These are phyloP conservation scores for Phoma sp. DNA, from an alignment of 2,329 filamentous ascomycete genomes.

Conservation along the genomic window DNA sequence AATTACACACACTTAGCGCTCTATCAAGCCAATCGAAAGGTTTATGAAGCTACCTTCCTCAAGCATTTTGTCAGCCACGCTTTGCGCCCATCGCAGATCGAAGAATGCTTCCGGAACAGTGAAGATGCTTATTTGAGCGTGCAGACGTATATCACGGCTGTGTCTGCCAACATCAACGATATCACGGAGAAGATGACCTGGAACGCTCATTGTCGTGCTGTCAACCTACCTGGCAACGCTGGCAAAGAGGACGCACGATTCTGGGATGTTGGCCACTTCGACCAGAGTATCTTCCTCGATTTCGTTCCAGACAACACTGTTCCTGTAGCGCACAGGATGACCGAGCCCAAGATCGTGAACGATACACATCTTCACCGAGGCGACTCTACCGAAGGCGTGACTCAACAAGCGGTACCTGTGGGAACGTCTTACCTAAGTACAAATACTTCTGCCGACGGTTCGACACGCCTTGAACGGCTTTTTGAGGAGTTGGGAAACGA, in stretches of 20 bases:
- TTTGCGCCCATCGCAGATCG: constrained; percentile 23
- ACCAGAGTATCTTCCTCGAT: constrained; percentile 17
- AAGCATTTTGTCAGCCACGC: constrained; percentile 31
- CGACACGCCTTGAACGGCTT: constrained; percentile 5
- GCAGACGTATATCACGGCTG: constrained; percentile 22
- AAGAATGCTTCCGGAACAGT: constrained; percentile 13
- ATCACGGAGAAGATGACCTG: constrained; percentile 33
- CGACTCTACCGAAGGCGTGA: too few species aligned
- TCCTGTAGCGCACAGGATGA: constrained; percentile 15
- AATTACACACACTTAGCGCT: constrained; percentile 28
- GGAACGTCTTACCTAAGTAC: not conserved
- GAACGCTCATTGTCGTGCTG: constrained; percentile 28
- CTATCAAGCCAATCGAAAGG: constrained; percentile 36
- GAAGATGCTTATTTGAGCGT: constrained; percentile 1
- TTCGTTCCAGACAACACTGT: constrained; percentile 20
- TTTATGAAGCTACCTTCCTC: constrained; percentile 32
- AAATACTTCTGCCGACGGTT: not conserved
- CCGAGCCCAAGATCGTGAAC: not conserved
- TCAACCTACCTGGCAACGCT: constrained; percentile 29
- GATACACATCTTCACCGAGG: not conserved
- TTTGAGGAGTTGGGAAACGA: constrained; percentile 6
- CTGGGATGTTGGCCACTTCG: constrained; percentile 24
- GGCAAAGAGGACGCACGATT: constrained; percentile 25
- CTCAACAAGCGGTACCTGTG: not conserved
- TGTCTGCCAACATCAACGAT: constrained; percentile 23